phyloP scores from a whole-genome alignment of 1,284 basidiomycete species.

The Ceratobasidium sp. region DNA sequence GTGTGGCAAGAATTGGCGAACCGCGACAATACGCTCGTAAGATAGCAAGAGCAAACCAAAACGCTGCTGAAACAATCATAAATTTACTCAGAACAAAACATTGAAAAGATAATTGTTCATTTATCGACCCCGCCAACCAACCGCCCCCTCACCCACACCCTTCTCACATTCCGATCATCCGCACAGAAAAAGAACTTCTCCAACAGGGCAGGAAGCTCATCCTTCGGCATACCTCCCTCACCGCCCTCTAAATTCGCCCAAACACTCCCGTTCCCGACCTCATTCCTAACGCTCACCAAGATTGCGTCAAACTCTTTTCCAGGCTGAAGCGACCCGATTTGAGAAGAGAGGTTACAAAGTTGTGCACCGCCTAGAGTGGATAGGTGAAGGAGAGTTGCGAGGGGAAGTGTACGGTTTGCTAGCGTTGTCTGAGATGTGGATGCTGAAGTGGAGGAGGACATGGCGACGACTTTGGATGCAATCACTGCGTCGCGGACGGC shows the following conservation, averaged over 20 bases:
- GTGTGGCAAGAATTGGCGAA: too few species aligned
- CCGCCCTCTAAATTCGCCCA: slow-evolving; percentile 66
- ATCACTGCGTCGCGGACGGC: slow-evolving; percentile 85
- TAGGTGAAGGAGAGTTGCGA: slow-evolving; percentile 86
- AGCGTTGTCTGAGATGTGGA: slow-evolving; percentile 48
- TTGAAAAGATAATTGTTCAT: too few species aligned
- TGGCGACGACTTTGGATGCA: slow-evolving; percentile 78
- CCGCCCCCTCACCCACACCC: slow-evolving; percentile 87
- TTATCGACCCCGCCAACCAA: slow-evolving; percentile 74
- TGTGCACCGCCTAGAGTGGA: slow-evolving; percentile 93
- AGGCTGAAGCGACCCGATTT: slow-evolving; percentile 81
- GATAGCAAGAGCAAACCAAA: too few species aligned
- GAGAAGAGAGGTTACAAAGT: slow-evolving; percentile 78
- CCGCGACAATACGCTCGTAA: too few species aligned
- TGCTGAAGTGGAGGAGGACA: slow-evolving; percentile 54
- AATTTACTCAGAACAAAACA: too few species aligned
- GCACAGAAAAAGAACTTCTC: slow-evolving; percentile 86
- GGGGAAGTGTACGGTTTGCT: slow-evolving; percentile 72
- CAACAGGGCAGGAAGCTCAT: slow-evolving; percentile 56
- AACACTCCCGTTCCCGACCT: slow-evolving; percentile 66
- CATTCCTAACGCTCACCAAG: slow-evolving; percentile 68
- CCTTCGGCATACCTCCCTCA: slow-evolving; percentile 54
- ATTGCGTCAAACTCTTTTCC: slow-evolving; percentile 95
- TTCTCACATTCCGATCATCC: slow-evolving; percentile 88
- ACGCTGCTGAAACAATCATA: too few species aligned